Evolutionary conservation across 331 rosid species (phyloP).

Genomic region (Malus hybrid): DNA sequence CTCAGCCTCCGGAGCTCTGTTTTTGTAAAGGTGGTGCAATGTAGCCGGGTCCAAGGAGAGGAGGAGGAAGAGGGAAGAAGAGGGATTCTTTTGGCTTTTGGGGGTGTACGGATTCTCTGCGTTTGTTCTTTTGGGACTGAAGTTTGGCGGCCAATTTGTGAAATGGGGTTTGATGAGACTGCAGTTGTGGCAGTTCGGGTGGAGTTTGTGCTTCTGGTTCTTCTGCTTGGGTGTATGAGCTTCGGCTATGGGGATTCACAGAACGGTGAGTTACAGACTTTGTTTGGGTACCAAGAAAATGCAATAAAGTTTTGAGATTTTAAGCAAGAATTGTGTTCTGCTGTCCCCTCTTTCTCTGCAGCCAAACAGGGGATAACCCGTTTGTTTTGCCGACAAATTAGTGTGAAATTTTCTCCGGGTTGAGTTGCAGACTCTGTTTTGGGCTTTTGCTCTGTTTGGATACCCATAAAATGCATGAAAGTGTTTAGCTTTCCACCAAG

Average conservation of each 20-base stretch:
- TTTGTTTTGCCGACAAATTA: no score
- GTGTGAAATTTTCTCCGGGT: no score
- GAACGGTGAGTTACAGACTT: constrained; percentile 51
- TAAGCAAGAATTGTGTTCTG: no score
- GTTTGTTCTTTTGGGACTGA: neutral
- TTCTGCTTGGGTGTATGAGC: constrained; percentile 29
- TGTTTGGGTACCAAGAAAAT: no score
- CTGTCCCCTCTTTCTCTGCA: no score
- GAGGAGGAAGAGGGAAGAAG: neutral
- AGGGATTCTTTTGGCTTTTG: neutral
- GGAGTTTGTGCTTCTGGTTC: constrained; percentile 38
- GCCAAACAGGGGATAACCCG: no score
- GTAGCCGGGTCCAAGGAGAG: constrained; percentile 15
- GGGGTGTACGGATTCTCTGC: neutral
- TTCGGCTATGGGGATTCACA: constrained; percentile 51
- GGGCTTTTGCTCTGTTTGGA: no score
- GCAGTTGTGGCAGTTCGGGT: constrained; percentile 47
- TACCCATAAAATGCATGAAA: no score
- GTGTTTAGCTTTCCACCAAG: no score
- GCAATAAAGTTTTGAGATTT: no score
- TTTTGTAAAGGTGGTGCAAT: constrained; percentile 3
- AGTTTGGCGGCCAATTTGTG: neutral
- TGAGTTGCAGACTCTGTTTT: neutral
- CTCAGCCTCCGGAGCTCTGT: neutral
- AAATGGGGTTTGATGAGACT: constrained; percentile 7